A percentile compares a stretch with the other conserved stretches of the same genome.
Evolutionary conservation across 2,329 filamentous ascomycete genomes (phyloP).

Genomic region (Penicillium sp.): DNA sequence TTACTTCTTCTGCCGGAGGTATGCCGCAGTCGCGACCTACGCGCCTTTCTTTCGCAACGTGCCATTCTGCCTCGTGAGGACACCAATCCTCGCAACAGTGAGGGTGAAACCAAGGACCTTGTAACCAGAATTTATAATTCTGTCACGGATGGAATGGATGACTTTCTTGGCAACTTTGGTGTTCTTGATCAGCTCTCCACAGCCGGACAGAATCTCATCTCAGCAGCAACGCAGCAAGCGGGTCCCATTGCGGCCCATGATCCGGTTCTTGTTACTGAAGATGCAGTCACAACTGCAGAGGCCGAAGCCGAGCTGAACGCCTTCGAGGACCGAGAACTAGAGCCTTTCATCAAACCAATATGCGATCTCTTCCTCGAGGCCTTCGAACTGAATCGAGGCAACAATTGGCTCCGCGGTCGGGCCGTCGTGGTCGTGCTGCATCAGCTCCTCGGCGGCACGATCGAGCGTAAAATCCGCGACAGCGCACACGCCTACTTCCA

Average conservation of each 20-base stretch:
- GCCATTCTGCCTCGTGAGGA: constrained; percentile 69
- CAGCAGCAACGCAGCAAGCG: constrained; percentile 51
- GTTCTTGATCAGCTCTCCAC: constrained; percentile 91
- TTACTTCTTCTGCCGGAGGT: constrained; percentile 86
- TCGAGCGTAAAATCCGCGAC: constrained; percentile 92
- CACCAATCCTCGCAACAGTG: constrained; percentile 51
- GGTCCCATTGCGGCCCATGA: constrained; percentile 50
- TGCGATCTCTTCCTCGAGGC: constrained; percentile 96
- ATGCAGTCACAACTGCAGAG: constrained; percentile 60
- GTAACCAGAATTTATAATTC: constrained; percentile 95
- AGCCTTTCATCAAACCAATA: constrained; percentile 97
- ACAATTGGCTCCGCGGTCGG: constrained; percentile 93
- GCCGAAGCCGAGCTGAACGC: constrained; percentile 92
- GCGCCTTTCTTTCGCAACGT: constrained; percentile 84
- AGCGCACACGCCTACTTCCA: constrained; percentile 69
- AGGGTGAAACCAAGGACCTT: constrained; percentile 72
- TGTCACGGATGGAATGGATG: constrained; percentile 95
- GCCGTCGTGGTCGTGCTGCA: constrained; percentile 96
- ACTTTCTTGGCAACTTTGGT: constrained; percentile 92
- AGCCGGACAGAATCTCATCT: constrained; percentile 79
- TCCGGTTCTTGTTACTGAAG: constrained; percentile 43
- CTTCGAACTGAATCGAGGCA: constrained; percentile 90
- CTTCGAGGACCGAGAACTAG: constrained; percentile 83
- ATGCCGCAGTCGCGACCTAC: constrained; percentile 86
- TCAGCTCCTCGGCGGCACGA: constrained; percentile 90